These are phyloP conservation scores for Aspergillus bertholletiae DNA, from an alignment of 495 filamentous ascomycete genomes.

Conservation along the genomic window DNA sequence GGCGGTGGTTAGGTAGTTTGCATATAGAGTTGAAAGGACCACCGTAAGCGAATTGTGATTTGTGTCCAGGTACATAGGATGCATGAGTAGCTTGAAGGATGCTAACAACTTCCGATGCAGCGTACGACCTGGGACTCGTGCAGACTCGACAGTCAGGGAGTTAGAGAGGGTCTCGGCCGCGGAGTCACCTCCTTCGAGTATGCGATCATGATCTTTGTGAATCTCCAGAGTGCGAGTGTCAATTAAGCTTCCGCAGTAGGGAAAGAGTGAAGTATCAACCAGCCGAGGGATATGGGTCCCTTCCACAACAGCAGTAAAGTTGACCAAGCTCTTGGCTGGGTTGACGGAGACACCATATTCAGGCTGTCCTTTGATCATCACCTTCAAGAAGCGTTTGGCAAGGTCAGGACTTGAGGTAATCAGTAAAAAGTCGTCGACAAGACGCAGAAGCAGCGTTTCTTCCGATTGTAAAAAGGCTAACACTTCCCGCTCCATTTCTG, in stretches of 20 bases:
- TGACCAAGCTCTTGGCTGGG: slow-evolving; percentile 74
- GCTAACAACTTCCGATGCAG: slow-evolving; percentile 78
- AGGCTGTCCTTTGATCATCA: slow-evolving; percentile 75
- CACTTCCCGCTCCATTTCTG: slow-evolving; percentile 67
- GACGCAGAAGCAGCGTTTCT: slow-evolving; percentile 67
- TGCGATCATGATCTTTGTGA: slow-evolving; percentile 53
- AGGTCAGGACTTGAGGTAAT: slow-evolving; percentile 66
- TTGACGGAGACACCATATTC: slow-evolving; percentile 80
- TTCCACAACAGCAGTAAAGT: slow-evolving; percentile 67
- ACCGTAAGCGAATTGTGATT: slow-evolving; percentile 66
- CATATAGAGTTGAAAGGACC: slow-evolving; percentile 70
- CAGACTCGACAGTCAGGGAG: slow-evolving; percentile 73
- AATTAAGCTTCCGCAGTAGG: slow-evolving; percentile 82
- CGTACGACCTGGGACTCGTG: slow-evolving; percentile 61
- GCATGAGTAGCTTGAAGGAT: slow-evolving; percentile 80
- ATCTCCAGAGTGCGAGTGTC: slow-evolving; percentile 75
- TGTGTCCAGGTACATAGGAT: slow-evolving; percentile 87
- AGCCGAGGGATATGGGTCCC: slow-evolving; percentile 51
- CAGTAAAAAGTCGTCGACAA: slow-evolving; percentile 91
- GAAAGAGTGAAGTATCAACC: slow-evolving; percentile 55
- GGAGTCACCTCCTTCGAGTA: slow-evolving; percentile 42
- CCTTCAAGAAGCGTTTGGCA: slow-evolving; percentile 65
- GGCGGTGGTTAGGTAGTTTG: slow-evolving; percentile 70
- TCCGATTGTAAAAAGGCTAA: slow-evolving; percentile 61
- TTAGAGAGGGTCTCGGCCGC: slow-evolving; percentile 41